These are phyloP conservation scores for Yarrowia bubula DNA, from an alignment of 805 yeast species.

Conservation along the genomic window DNA sequence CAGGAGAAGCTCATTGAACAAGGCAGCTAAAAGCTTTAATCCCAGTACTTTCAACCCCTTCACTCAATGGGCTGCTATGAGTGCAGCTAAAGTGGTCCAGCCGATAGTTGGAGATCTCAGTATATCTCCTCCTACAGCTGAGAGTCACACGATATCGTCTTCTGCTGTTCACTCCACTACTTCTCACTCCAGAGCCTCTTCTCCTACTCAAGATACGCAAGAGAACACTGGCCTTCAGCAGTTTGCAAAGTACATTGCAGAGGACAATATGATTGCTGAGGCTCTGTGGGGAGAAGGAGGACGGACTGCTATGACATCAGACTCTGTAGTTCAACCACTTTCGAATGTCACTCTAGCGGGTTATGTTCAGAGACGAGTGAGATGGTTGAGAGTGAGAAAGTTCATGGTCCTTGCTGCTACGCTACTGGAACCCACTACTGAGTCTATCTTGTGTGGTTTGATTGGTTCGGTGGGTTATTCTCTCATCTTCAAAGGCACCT, in stretches of 20 bases:
- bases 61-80: constrained; percentile 22
- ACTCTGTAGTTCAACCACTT: constrained; percentile 74
- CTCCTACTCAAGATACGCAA: not conserved
- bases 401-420: constrained; percentile 88
- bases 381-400: constrained; percentile 85
- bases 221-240: constrained; percentile 52
- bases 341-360: constrained; percentile 46
- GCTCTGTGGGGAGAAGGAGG: constrained; percentile 70
- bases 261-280: constrained; percentile 89
- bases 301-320: constrained; percentile 76
- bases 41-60: constrained; percentile 31
- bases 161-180: constrained; percentile 14
- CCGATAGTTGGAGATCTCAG: not conserved
- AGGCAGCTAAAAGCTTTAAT: constrained; percentile 32
- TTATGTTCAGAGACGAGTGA: constrained; percentile 63
- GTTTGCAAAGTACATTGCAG: constrained; percentile 82
- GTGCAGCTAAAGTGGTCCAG: not conserved
- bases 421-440: constrained; percentile 82
- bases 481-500: constrained; percentile 42
- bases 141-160: not conserved
- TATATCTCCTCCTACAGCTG: constrained; percentile 1
- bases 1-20: constrained; percentile 56
- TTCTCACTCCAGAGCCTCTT: not conserved
- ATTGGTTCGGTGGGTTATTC: constrained; percentile 64
- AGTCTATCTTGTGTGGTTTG: constrained; percentile 62